Base-by-base conservation (phyloP, 2,329 filamentous ascomycete species). In the Penicillium sp. region DNA sequence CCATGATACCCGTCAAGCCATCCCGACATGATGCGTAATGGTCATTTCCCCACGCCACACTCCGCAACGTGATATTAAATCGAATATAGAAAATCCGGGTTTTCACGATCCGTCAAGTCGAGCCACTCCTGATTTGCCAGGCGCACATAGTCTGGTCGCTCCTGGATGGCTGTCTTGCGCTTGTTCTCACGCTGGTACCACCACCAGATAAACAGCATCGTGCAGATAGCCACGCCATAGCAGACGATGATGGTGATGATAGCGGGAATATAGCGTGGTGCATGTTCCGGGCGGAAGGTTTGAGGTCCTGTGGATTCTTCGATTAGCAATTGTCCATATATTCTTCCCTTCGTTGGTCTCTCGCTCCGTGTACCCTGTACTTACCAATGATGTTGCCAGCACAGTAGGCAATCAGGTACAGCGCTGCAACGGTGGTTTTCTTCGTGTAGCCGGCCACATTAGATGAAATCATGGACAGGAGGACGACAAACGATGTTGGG, bases 61-160 rank as follows among this genome's bases (percentile, higher is more conserved):
- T n/a, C n/a, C n/a, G n/a, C n/a, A n/a, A n/a, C n/a, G n/a, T 6
- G 14, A 26, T 15, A 35, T 32, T 41, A 57, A 40, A 64, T 77
- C 32, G 54, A 42, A 55, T 84, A 84, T 0, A 75, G 60, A 53
- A 84, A 82, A 55, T 83, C 75, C 1, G 69, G 65, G 43, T 82
- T 84, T 66, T 84, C 80, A 38, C 69, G 63, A 54, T 84, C 80
- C 3, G 79, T 84, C 45, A 84, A 59, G 55, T 84, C 79, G 39
- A 77, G 65, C 62, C 76, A 72, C 67, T 83, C 80, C 59, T 83
- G 79, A 44, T 83, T 82, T 56, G 79, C 76, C 37, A 83, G 44
- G 59, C 72, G 79, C 15, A 68, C 66, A 55, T 84, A 84, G 1
- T 67, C 73, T 0, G 76, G 72, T 34, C 66, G 62, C 1, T 70